Percentiles rank a stretch among this genome's conserved stretches.
Conservation (phyloP, 139 green algal species). For the Desmodesmus armatus region DNA sequence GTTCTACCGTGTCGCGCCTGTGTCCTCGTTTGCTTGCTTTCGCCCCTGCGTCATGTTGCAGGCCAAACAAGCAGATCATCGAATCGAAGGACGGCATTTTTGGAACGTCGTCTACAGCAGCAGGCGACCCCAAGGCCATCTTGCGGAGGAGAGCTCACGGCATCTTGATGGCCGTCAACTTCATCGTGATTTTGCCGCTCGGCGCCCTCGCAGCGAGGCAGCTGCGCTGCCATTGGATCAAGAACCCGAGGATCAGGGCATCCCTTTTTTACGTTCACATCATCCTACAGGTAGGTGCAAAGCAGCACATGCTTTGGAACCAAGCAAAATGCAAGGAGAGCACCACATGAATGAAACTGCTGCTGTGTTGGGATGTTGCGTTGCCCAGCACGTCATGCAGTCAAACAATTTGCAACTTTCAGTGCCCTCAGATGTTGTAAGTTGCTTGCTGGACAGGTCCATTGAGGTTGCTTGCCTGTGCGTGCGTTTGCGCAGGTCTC, state of each 20-base stretch:
- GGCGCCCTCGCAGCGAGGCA: constrained; percentile 12
- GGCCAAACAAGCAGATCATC: background rate
- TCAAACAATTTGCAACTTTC: background rate
- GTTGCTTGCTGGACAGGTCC: background rate
- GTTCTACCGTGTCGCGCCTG: too few relatives aligned
- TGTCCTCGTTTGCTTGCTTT: too few relatives aligned
- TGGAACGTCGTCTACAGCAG: background rate
- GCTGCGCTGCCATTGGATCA: constrained; percentile 20
- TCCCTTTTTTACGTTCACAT: constrained; percentile 31
- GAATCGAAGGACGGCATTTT: background rate
- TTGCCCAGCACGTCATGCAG: too few relatives aligned
- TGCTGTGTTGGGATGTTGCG: too few relatives aligned
- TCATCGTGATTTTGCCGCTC: constrained; percentile 38
- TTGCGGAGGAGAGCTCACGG: constrained; percentile 1
- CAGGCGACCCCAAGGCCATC: background rate
- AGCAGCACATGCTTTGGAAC: background rate
- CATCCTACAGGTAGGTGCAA: background rate
- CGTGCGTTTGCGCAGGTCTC: background rate
- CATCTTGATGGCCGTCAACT: constrained; percentile 30
- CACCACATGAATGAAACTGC: background rate
- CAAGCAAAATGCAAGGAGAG: too few relatives aligned
- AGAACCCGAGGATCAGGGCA: background rate
- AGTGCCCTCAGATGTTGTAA: too few relatives aligned
- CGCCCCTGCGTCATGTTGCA: background rate
- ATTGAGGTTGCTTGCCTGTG: background rate